Percentiles rank a stretch among this genome's conserved stretches.
These are phyloP conservation scores for Cryptococcus sp. DNA, from an alignment of 1,284 basidiomycete genomes.

Conservation along the genomic window DNA sequence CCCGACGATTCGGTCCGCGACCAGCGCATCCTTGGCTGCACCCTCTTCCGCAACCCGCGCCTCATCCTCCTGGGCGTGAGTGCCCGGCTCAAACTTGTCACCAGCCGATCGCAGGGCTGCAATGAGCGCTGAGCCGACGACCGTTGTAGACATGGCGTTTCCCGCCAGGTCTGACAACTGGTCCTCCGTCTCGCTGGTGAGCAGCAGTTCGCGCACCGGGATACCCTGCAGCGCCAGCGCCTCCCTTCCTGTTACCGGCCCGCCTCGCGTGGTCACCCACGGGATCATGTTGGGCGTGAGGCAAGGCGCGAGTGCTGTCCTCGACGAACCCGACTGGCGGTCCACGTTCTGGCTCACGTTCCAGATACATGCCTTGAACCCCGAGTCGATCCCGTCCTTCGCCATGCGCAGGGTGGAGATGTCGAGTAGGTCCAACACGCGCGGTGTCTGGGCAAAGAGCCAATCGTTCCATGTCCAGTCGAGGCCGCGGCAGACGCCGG, in stretches of 20 bases:
- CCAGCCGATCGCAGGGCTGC: constrained; percentile 70
- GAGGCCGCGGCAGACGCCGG: constrained; percentile 78
- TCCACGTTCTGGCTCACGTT: constrained; percentile 97
- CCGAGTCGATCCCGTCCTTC: constrained; percentile 73
- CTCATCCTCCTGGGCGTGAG: constrained; percentile 53
- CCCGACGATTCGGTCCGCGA: constrained; percentile 63
- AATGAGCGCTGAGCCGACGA: constrained; percentile 86
- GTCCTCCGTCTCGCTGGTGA: constrained; percentile 90
- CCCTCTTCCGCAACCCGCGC: constrained; percentile 51
- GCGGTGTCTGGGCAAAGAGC: constrained; percentile 83
- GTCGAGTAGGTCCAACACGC: constrained; percentile 92
- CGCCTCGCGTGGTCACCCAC: constrained; percentile 90
- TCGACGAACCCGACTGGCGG: constrained; percentile 74
- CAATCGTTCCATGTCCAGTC: constrained; percentile 95
- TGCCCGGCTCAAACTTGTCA: constrained; percentile 62
- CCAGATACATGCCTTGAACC: constrained; percentile 92
- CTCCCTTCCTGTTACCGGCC: constrained; percentile 91
- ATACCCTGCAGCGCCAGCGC: constrained; percentile 90
- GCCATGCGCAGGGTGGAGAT: constrained; percentile 81
- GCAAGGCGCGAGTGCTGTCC: constrained; percentile 82
- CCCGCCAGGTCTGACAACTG: constrained; percentile 91
- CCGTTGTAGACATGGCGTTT: constrained; percentile 95
- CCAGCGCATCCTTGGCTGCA: constrained; percentile 48
- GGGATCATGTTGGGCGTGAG: constrained; percentile 95
- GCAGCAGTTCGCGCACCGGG: constrained; percentile 82